A percentile compares a stretch with the other conserved stretches of the same genome.
phyloP scores from a whole-genome alignment of 768 basidiomycete species.

The Naganishia friedmannii region DNA sequence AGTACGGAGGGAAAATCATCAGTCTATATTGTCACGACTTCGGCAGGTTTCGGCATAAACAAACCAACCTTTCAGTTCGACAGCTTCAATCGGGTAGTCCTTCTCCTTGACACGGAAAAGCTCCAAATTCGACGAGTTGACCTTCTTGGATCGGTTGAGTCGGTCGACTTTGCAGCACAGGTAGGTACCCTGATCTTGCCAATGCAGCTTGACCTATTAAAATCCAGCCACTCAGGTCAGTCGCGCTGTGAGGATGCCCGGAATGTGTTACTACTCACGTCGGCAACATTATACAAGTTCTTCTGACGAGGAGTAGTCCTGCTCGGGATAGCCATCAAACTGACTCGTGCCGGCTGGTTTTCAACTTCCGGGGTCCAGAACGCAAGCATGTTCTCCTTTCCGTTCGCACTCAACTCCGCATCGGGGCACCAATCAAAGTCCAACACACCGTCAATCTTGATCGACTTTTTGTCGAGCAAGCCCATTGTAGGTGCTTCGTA shows the following conservation, averaged over 20 bases:
- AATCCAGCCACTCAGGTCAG: conserved; percentile 6
- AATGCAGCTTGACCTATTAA: conserved; percentile 86
- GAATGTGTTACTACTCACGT: conserved; percentile 60
- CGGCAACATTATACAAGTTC: conserved; percentile 95
- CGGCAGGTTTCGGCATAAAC: neutral
- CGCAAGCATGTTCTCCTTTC: conserved; percentile 83
- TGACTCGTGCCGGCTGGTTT: conserved; percentile 95
- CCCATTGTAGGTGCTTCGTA: conserved; percentile 93
- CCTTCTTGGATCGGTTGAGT: conserved; percentile 84
- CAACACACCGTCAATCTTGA: conserved; percentile 94
- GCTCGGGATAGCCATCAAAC: conserved; percentile 83
- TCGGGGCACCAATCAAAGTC: conserved; percentile 99
- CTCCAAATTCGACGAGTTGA: conserved; percentile 95
- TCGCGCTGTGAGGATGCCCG: neutral
- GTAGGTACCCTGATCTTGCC: conserved; percentile 98
- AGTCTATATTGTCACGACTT: neutral
- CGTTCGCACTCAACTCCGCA: conserved; percentile 66
- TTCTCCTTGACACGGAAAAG: conserved; percentile 97
- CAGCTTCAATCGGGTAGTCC: conserved; percentile 93
- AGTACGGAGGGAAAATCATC: conserved; percentile 28
- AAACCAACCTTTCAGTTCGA: conserved; percentile 85
- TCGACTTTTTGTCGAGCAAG: conserved; percentile 88
- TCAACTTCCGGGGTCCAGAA: conserved; percentile 97
- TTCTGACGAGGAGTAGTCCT: conserved; percentile 82
- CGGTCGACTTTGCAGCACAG: conserved; percentile 95